These are phyloP conservation scores for Vaccinium corymbosum DNA, from an alignment of 148 eudicot genomes.

Conservation along the genomic window DNA sequence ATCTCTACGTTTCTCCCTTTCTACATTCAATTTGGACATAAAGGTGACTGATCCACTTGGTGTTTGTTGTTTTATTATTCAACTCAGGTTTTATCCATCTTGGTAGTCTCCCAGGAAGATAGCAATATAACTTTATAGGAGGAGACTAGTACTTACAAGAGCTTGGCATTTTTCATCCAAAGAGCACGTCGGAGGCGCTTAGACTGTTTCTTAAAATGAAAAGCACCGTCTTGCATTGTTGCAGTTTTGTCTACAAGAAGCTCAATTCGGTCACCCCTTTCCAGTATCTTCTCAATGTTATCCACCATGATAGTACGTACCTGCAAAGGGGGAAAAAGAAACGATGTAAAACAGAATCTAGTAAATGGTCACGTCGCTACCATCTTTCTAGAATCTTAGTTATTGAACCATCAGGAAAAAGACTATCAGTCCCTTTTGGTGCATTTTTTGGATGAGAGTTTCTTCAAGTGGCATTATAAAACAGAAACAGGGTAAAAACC, in stretches of 20 bases:
- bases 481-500: not conserved
- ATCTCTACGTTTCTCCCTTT: not conserved
- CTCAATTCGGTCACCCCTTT: slow-evolving; percentile 96
- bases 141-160: slow-evolving; percentile 53
- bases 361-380: not conserved
- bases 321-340: slow-evolving; percentile 31
- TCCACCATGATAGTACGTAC: slow-evolving; percentile 96
- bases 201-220: slow-evolving; percentile 96
- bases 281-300: slow-evolving; percentile 89
- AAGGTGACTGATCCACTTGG: not conserved
- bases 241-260: slow-evolving; percentile 97
- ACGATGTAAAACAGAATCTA: not conserved
- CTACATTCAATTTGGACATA: not conserved
- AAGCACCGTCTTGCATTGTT: slow-evolving; percentile 95
- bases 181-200: slow-evolving; percentile 92
- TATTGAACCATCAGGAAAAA: not conserved
- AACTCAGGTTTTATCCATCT: not conserved
- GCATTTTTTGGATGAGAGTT: slow-evolving; percentile 3
- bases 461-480: not conserved
- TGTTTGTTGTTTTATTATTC: not conserved
- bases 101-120: not conserved
- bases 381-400: not conserved
- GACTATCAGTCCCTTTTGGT: not conserved
- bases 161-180: slow-evolving; percentile 97
- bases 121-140: not conserved